Base-by-base conservation (phyloP, 2,329 filamentous ascomycete species). In the Sclerotiophoma versabilis region DNA sequence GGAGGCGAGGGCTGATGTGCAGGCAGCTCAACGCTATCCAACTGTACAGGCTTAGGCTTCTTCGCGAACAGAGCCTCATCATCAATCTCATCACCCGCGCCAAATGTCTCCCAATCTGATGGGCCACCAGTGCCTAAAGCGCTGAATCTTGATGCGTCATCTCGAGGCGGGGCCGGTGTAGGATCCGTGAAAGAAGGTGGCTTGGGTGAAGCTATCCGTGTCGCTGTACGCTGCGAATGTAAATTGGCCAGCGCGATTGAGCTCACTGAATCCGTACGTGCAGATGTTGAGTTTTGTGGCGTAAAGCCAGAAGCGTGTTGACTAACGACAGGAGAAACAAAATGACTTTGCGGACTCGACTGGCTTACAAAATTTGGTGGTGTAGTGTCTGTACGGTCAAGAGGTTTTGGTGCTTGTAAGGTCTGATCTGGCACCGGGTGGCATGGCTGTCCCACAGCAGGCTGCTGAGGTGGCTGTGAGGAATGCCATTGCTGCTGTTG, bases 41-140 rank as follows among this genome's bases (percentile, higher is more conserved):
- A 27, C 20, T 72, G 60, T 25, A 49, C 57, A 15, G 62, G 52
- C 32, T 59, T 38, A 2, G 56, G 41, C 34, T 59, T 61, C 9
- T 70, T 73, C n/a, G 47, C 61, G 48, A 72, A 75, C 6, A 71
- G 34, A 8, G 70, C 72, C 27, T 72, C 71, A 34, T 75, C 73
- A 30, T 75, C 73, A 27, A 75, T 65, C 36, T 75, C 73, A 4
- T 66, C 68, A 7, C 49, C 62, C 6, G 42, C 58, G 10, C 72
- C 72, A 57, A 75, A 69, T 27, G 66, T 72, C 41, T 76, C 73
- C 74, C 74, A 76, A 30, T 75, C 74, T 9, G 71, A 74, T 4
- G 74, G 74, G 2, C 68, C 71, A 6, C 74, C 74, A 34, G 57
- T 58, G 7, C 72, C 72, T 3, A 75, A 49, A 11, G 67, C 72